Evolutionary conservation across 495 filamentous ascomycete species (phyloP).

Genomic region (Ramalina intermedia): DNA sequence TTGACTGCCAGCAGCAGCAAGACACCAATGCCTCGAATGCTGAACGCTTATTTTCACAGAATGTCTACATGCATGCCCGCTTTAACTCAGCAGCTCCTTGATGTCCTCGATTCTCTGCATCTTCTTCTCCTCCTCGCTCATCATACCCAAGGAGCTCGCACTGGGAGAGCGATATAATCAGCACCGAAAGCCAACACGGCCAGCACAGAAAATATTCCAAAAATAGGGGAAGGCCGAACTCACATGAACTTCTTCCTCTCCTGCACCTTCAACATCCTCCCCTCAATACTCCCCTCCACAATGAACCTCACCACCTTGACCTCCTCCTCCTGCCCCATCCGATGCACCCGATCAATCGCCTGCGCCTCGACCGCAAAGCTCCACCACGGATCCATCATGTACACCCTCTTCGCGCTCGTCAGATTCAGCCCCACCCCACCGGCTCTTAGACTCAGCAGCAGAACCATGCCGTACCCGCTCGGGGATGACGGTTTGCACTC

Average conservation of each 20-base stretch:
- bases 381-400: constrained; percentile 99
- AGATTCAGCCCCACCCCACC: constrained; percentile 92
- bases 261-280: constrained; percentile 85
- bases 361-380: constrained; percentile 93
- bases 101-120: constrained; percentile 87
- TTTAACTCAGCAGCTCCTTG: constrained; percentile 69
- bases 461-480: constrained; percentile 32
- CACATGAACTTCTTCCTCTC: constrained; percentile 92
- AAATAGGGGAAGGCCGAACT: constrained; percentile 22
- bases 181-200: neutral
- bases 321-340: constrained; percentile 85
- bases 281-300: constrained; percentile 80
- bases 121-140: constrained; percentile 85
- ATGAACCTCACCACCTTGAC: constrained; percentile 80
- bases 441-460: constrained; percentile 75
- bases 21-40: constrained; percentile 1
- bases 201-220: constrained; percentile 1
- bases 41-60: neutral
- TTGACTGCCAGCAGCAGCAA: neutral
- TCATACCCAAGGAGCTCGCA: constrained; percentile 83
- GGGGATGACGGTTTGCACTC: constrained; percentile 9
- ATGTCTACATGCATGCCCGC: neutral
- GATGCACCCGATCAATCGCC: constrained; percentile 96
- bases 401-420: constrained; percentile 74
- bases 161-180: constrained; percentile 28